Evolutionary conservation across 805 yeast species (phyloP).

Genomic region (Pichia exigua): DNA sequence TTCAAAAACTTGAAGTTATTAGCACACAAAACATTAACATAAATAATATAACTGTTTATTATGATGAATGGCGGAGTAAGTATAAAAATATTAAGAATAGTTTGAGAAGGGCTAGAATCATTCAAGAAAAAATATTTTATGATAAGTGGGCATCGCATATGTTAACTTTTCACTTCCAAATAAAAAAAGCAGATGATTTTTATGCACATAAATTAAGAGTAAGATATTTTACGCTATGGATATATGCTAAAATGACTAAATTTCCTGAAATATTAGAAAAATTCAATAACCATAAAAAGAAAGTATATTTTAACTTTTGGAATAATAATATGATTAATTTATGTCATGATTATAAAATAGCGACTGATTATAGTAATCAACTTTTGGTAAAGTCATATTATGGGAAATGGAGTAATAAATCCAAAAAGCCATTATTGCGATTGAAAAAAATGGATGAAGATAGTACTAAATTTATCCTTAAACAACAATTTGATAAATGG

Average conservation of each 20-base stretch:
- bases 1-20: background rate
- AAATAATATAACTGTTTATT: background rate
- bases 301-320: constrained; percentile 1
- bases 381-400: background rate
- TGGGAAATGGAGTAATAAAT: background rate
- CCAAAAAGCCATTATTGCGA: background rate
- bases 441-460: background rate
- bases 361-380: background rate
- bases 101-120: background rate
- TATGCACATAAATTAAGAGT: background rate
- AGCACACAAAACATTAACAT: background rate
- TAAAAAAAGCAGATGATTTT: background rate
- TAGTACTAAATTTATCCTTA: background rate
- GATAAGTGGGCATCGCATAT: background rate
- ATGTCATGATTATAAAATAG: background rate
- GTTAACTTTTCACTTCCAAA: background rate
- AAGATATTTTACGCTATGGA: background rate
- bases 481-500: constrained; percentile 1
- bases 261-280: background rate
- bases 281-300: background rate
- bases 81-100: background rate
- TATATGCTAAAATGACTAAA: background rate
- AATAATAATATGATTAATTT: background rate
- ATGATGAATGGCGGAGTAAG: background rate
- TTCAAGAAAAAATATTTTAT: background rate